Evolutionary conservation across 2,329 filamentous ascomycete species (phyloP).

Genomic region (Tolypocladium ovalisporum): DNA sequence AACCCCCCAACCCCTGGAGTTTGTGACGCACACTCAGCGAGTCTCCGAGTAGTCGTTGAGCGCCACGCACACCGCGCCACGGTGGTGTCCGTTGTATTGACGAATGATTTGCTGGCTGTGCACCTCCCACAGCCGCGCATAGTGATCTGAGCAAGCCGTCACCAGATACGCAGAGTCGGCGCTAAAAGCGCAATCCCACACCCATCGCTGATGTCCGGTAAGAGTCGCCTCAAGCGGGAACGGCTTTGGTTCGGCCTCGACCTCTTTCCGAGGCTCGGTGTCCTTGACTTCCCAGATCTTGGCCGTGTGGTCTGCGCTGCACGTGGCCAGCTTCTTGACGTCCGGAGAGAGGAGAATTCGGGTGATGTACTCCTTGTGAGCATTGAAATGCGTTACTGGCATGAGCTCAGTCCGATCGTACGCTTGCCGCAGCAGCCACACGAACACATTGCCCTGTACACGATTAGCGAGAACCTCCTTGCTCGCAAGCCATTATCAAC

Average conservation of each 20-base stretch:
- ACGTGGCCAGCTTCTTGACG: constrained; percentile 88
- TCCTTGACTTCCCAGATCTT: constrained; percentile 91
- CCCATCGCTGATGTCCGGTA: constrained; percentile 87
- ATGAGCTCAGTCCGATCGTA: constrained; percentile 74
- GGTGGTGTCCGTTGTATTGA: constrained; percentile 90
- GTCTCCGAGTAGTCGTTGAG: constrained; percentile 73
- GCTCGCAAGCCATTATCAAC: constrained; percentile 7
- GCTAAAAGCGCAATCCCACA: constrained; percentile 94
- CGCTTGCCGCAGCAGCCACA: constrained; percentile 86
- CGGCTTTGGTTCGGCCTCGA: constrained; percentile 34
- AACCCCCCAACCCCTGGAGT: not conserved
- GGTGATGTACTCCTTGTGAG: constrained; percentile 87
- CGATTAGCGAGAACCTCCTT: not conserved
- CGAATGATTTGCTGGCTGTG: constrained; percentile 78
- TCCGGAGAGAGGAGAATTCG: constrained; percentile 85
- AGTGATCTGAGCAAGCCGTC: constrained; percentile 88
- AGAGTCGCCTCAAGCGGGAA: constrained; percentile 81
- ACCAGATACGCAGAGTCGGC: constrained; percentile 89
- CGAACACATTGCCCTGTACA: constrained; percentile 80
- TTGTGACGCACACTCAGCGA: constrained; percentile 16
- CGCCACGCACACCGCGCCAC: constrained; percentile 84
- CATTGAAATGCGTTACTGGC: constrained; percentile 79
- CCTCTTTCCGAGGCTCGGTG: constrained; percentile 37
- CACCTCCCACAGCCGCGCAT: constrained; percentile 84
- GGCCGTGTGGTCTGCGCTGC: constrained; percentile 84